phyloP scores from a whole-genome alignment of 352 stramenopile species.

The Pythium phragmitis region DNA sequence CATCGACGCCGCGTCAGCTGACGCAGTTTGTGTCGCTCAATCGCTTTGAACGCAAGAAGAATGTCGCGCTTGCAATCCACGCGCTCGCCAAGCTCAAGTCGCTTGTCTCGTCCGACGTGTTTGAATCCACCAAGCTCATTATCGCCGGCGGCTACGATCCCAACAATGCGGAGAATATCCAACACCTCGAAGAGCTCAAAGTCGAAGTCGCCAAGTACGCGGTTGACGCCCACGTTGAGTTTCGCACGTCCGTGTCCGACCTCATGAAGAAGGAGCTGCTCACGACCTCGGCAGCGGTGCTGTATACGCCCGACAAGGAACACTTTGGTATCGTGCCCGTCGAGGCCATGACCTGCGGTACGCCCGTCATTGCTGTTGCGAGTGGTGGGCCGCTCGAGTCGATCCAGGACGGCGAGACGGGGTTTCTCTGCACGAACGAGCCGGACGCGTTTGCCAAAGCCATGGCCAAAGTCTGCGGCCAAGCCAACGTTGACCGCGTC shows the following conservation, averaged over 20 bases:
- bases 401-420: slow-evolving; percentile 86
- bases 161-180: slow-evolving; percentile 95
- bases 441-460: slow-evolving; percentile 55
- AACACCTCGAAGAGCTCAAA: slow-evolving; percentile 91
- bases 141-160: slow-evolving; percentile 96
- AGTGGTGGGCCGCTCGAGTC: slow-evolving; percentile 97
- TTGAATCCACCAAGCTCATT: slow-evolving; percentile 79
- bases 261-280: slow-evolving; percentile 87
- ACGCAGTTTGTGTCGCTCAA: slow-evolving; percentile 95
- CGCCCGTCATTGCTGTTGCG: slow-evolving; percentile 93
- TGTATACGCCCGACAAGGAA: slow-evolving; percentile 97
- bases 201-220: slow-evolving; percentile 54
- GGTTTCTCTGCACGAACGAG: slow-evolving; percentile 74
- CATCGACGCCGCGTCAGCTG: slow-evolving; percentile 38
- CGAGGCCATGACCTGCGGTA: slow-evolving; percentile 96
- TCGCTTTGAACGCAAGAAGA: slow-evolving; percentile 99
- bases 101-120: slow-evolving; percentile 37
- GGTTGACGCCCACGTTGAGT: slow-evolving; percentile 77
- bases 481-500: slow-evolving; percentile 30
- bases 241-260: slow-evolving; percentile 89
- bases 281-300: slow-evolving; percentile 76
- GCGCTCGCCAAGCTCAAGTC: slow-evolving; percentile 63
- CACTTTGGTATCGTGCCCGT: slow-evolving; percentile 99
- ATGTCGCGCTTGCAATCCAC: slow-evolving; percentile 89
- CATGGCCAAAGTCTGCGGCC: slow-evolving; percentile 61